These are phyloP conservation scores for Rugonectria rugulosa DNA, from an alignment of 2,329 filamentous ascomycete species.

Conservation along the genomic window DNA sequence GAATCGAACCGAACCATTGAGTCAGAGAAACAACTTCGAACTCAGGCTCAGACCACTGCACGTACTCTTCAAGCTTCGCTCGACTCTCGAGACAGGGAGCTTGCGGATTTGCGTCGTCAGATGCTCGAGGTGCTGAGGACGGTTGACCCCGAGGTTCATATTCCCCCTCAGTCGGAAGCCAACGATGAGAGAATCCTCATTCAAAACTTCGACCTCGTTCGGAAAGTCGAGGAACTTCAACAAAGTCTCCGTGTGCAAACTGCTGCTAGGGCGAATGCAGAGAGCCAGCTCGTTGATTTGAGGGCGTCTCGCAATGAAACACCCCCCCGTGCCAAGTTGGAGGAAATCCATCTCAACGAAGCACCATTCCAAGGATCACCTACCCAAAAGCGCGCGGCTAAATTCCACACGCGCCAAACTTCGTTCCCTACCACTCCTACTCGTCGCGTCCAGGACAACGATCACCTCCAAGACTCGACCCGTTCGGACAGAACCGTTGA, in stretches of 20 bases:
- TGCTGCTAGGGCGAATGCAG: constrained; percentile 81
- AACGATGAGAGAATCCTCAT: constrained; percentile 70
- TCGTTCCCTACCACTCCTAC: constrained; percentile 82
- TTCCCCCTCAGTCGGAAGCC: constrained; percentile 67
- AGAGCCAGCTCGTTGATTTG: constrained; percentile 81
- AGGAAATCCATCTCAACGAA: constrained; percentile 89
- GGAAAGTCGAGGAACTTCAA: constrained; percentile 88
- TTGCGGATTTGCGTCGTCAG: constrained; percentile 80
- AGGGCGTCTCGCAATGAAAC: constrained; percentile 76
- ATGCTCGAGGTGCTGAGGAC: constrained; percentile 84
- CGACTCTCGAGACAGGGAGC: constrained; percentile 81
- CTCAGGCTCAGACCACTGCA: constrained; percentile 85
- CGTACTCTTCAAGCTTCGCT: constrained; percentile 81
- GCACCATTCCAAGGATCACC: constrained; percentile 78
- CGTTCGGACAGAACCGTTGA: constrained; percentile 86
- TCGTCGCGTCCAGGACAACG: constrained; percentile 71
- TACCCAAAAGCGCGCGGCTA: constrained; percentile 68
- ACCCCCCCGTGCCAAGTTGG: constrained; percentile 76
- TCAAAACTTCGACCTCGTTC: constrained; percentile 83
- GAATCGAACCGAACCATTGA: constrained; percentile 91
- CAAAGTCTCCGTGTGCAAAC: constrained; percentile 85
- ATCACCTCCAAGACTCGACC: constrained; percentile 72
- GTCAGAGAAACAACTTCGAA: constrained; percentile 84
- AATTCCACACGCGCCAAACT: constrained; percentile 63
- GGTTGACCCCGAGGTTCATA: constrained; percentile 78